phyloP scores from a whole-genome alignment of 2,329 filamentous ascomycete species.

The Alternaria burnsii region DNA sequence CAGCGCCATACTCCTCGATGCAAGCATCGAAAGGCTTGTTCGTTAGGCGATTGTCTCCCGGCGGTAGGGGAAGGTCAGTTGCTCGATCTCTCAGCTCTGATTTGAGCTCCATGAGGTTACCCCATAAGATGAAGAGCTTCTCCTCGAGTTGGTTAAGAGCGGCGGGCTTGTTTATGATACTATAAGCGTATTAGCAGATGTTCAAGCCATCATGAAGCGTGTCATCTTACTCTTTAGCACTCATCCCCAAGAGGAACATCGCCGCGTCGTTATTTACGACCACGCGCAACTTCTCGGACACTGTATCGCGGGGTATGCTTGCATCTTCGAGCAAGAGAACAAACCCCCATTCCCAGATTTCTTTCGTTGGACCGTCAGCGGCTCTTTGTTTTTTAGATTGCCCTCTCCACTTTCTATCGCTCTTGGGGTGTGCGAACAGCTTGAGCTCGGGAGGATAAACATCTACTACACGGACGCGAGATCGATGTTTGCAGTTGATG shows the following conservation, averaged over 20 bases:
- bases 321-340: conserved; percentile 79
- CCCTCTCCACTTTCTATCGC: conserved; percentile 41
- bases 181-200: conserved; percentile 39
- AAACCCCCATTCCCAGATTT: conserved; percentile 85
- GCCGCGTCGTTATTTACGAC: conserved; percentile 67
- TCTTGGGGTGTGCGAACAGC: conserved; percentile 69
- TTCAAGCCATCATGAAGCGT: neutral
- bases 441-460: conserved; percentile 75
- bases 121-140: conserved; percentile 82
- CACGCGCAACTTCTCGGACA: conserved; percentile 64
- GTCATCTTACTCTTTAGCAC: conserved; percentile 62
- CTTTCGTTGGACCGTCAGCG: conserved; percentile 50
- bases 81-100: conserved; percentile 69
- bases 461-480: conserved; percentile 79
- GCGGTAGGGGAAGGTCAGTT: conserved; percentile 34
- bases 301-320: conserved; percentile 38
- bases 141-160: conserved; percentile 68
- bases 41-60: conserved; percentile 38
- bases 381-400: conserved; percentile 50
- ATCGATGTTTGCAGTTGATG: conserved; percentile 74
- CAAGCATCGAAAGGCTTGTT: conserved; percentile 55
- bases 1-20: conserved; percentile 37
- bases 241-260: conserved; percentile 63
- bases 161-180: conserved; percentile 63
- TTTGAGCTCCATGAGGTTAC: conserved; percentile 66